Evolutionary conservation across 495 filamentous ascomycete genomes (phyloP), one percentile per base, ranked within the genome.

Genomic region (Penicillium lagena): DNA sequence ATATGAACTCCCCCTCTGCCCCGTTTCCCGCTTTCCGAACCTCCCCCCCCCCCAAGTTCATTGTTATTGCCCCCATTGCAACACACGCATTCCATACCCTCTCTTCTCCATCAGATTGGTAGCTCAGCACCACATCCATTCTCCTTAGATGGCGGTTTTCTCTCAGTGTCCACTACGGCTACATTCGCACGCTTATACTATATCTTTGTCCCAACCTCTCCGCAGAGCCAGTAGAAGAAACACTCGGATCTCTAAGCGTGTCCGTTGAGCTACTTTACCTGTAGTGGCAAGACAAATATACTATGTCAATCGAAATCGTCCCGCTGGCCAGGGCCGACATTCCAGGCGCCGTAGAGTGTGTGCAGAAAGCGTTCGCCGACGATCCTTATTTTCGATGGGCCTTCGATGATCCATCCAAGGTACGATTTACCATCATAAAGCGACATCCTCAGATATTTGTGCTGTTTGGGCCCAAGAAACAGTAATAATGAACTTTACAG

Each of bases 361-460:
- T 79, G 39, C 75, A 76, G 50, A 68, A 73, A 53, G 79, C 80
- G 12, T 86, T 87, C 61, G 69, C 70, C 8, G 71, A 81, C 14
- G 83, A 86, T 52, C 82, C 82, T 12, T 85, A 82, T 52, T 82
- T 79, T 58, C 63, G 67, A 9, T 85, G 80, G 80, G 62, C 78
- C 9, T 83, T 78, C 55, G 47, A 68, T 30, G 71, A 74, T 59
- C 72, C 64, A 49, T 60, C 62, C 46, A 77, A 76, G 59, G 79
- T 75, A 67, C 45, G 60, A 46, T n/a, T 22, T 33, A 34, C 33
- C 22, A 37, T 36, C 29, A 22, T 2, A 22, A 22, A 22, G 22
- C 22, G 22, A 22, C 22, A 22, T 22, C 4, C 22, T 22, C 22
- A 22, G 4, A 6, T 4, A 3, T 22, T 22, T 6, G 22, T 22